Percentiles rank a stretch among this genome's conserved stretches.
phyloP scores from a whole-genome alignment of 805 yeast genomes.

The Pichia nakasei region DNA sequence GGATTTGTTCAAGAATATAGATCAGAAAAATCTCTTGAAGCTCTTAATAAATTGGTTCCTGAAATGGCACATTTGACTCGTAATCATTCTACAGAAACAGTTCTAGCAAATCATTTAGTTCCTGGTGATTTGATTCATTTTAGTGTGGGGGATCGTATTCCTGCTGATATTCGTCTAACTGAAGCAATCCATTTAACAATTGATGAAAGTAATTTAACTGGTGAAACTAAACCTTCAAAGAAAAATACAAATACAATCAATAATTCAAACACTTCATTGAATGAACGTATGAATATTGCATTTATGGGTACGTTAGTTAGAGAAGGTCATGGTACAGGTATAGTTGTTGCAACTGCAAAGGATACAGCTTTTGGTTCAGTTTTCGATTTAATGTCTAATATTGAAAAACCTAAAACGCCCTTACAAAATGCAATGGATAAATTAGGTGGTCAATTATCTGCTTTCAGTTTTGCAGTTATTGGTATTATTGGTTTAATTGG shows the following conservation, averaged over 20 bases:
- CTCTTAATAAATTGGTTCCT: slow-evolving; percentile 87
- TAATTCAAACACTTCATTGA: slow-evolving; percentile 21
- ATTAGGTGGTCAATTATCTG: slow-evolving; percentile 82
- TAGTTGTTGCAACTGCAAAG: slow-evolving; percentile 84
- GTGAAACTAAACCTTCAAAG: slow-evolving; percentile 84
- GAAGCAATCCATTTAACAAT: slow-evolving; percentile 73
- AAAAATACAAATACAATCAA: slow-evolving; percentile 45
- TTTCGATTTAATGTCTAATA: slow-evolving; percentile 88
- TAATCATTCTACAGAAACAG: slow-evolving; percentile 68
- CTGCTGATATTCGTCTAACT: slow-evolving; percentile 84
- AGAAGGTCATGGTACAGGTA: slow-evolving; percentile 91
- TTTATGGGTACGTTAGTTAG: slow-evolving; percentile 97
- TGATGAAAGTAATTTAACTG: slow-evolving; percentile 93
- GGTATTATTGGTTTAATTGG: slow-evolving; percentile 91
- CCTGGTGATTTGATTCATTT: slow-evolving; percentile 95
- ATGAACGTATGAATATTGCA: slow-evolving; percentile 71
- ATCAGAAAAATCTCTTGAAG: slow-evolving; percentile 90
- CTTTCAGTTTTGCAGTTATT: slow-evolving; percentile 77
- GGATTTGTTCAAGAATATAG: slow-evolving; percentile 97
- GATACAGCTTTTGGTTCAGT: slow-evolving; percentile 92
- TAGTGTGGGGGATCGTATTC: slow-evolving; percentile 88
- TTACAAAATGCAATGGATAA: slow-evolving; percentile 92
- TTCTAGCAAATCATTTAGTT: slow-evolving; percentile 77
- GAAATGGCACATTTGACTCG: slow-evolving; percentile 93
- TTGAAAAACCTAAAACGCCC: slow-evolving; percentile 97